Percentiles rank a stretch among this genome's conserved stretches.
These are phyloP conservation scores for Amanita exitialis DNA, from an alignment of 768 basidiomycete genomes.

Conservation along the genomic window DNA sequence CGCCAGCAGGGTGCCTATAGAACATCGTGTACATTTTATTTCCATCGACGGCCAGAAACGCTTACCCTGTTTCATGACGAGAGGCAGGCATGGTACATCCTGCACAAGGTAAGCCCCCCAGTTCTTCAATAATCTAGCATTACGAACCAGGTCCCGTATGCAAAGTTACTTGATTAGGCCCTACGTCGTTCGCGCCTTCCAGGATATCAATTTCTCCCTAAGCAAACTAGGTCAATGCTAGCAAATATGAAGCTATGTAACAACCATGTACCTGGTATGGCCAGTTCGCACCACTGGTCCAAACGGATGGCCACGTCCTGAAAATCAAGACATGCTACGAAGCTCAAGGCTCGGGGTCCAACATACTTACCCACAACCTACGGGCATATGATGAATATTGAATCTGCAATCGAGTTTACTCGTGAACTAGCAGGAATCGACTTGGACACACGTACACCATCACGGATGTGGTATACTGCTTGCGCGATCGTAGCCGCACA, in stretches of 20 bases:
- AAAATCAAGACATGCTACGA: conserved; percentile 1
- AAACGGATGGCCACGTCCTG: conserved; percentile 44
- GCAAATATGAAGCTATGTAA: not conserved
- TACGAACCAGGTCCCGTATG: conserved; percentile 42
- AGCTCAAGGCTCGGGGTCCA: no score
- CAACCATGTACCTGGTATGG: conserved; percentile 23
- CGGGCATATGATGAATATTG: conserved; percentile 49
- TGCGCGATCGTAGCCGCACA: conserved; percentile 44
- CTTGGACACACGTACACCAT: conserved; percentile 30
- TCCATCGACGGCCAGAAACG: not conserved
- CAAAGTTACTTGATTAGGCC: conserved; percentile 40
- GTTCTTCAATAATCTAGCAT: not conserved
- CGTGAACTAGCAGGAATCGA: not conserved
- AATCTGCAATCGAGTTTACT: conserved; percentile 19
- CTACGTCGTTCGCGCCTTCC: conserved; percentile 49
- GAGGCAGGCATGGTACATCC: conserved; percentile 45
- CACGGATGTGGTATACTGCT: conserved; percentile 41
- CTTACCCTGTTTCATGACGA: conserved; percentile 38
- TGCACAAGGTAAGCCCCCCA: conserved; percentile 6
- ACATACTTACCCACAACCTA: conserved; percentile 40
- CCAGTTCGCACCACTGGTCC: conserved; percentile 46
- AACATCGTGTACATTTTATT: not conserved
- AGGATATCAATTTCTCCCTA: conserved; percentile 45
- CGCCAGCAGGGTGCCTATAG: conserved; percentile 23
- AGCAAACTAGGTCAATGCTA: not conserved